A percentile compares a stretch with the other conserved stretches of the same genome.
phyloP scores from a whole-genome alignment of 768 basidiomycete species.

The Boletus vinaceobasis region DNA sequence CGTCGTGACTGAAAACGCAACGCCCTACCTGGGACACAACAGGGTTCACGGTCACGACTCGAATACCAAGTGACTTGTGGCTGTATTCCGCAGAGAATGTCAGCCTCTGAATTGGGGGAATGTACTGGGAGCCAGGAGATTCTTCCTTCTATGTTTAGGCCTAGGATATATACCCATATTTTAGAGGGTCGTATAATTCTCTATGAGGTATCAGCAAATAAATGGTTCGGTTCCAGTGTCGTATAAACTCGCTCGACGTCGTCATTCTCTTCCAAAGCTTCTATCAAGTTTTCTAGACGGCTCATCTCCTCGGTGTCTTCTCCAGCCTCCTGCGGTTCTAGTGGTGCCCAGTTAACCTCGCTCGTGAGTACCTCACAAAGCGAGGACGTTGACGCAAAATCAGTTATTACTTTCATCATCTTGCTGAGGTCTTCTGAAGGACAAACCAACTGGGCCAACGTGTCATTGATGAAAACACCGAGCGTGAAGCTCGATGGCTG shows the following conservation, averaged over 20 bases:
- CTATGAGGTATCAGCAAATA: slow-evolving; percentile 23
- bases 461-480: neutral
- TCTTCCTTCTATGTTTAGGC: neutral
- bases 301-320: slow-evolving; percentile 36
- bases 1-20: neutral
- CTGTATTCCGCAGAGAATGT: neutral
- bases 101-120: neutral
- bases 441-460: slow-evolving; percentile 41
- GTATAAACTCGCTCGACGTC: slow-evolving; percentile 62
- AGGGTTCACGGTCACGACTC: neutral
- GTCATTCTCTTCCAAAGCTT: slow-evolving; percentile 52
- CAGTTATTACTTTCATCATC: slow-evolving; percentile 35
- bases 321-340: slow-evolving; percentile 35
- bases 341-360: slow-evolving; percentile 55
- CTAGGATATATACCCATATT: neutral
- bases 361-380: slow-evolving; percentile 42
- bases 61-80: neutral
- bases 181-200: neutral
- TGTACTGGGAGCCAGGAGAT: neutral
- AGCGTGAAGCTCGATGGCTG: neutral
- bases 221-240: slow-evolving; percentile 36
- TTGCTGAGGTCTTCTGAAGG: slow-evolving; percentile 38
- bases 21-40: neutral
- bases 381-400: slow-evolving; percentile 23
- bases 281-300: slow-evolving; percentile 44